Conservation (phyloP, 108 stramenopile species). For the Skeletonema potamos region DNA sequence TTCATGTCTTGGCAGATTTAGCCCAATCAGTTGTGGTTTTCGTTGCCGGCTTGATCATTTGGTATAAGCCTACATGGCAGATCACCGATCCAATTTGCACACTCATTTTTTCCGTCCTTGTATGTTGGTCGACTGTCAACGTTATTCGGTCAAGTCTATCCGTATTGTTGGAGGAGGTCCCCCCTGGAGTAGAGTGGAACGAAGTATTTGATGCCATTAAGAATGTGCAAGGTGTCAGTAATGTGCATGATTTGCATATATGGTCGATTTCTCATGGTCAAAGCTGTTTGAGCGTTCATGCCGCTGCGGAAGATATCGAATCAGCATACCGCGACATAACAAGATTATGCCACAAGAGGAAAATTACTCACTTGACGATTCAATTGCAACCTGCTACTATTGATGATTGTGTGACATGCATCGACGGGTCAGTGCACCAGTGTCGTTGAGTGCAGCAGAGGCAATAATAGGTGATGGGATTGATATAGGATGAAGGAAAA, state of each 20-base stretch:
- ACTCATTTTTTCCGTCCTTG: slow-evolving; percentile 87
- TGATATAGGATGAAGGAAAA: neutral
- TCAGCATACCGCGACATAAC: slow-evolving; percentile 38
- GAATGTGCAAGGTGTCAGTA: slow-evolving; percentile 55
- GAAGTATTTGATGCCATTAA: slow-evolving; percentile 51
- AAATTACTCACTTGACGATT: slow-evolving; percentile 66
- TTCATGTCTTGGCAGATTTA: slow-evolving; percentile 94
- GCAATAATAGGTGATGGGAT: neutral
- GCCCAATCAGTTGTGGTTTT: slow-evolving; percentile 90
- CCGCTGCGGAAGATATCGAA: slow-evolving; percentile 30
- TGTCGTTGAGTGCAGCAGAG: slow-evolving; percentile 10
- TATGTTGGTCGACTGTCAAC: slow-evolving; percentile 81
- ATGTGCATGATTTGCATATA: slow-evolving; percentile 93
- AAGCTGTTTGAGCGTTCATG: slow-evolving; percentile 62
- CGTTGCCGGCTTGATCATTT: slow-evolving; percentile 90
- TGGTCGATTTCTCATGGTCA: slow-evolving; percentile 82
- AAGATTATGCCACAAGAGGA: slow-evolving; percentile 32
- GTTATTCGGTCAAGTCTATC: slow-evolving; percentile 65
- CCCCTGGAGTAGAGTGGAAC: slow-evolving; percentile 70
- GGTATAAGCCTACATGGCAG: slow-evolving; percentile 81
- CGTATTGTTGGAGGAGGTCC: slow-evolving; percentile 91
- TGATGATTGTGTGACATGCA: slow-evolving; percentile 56
- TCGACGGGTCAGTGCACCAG: slow-evolving; percentile 23
- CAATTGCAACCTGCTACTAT: slow-evolving; percentile 53
- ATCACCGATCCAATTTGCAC: slow-evolving; percentile 93